Evolutionary conservation across 2,329 filamentous ascomycete species (phyloP), one percentile per base, ranked within the genome.

Genomic region (Zasmidium angulare): DNA sequence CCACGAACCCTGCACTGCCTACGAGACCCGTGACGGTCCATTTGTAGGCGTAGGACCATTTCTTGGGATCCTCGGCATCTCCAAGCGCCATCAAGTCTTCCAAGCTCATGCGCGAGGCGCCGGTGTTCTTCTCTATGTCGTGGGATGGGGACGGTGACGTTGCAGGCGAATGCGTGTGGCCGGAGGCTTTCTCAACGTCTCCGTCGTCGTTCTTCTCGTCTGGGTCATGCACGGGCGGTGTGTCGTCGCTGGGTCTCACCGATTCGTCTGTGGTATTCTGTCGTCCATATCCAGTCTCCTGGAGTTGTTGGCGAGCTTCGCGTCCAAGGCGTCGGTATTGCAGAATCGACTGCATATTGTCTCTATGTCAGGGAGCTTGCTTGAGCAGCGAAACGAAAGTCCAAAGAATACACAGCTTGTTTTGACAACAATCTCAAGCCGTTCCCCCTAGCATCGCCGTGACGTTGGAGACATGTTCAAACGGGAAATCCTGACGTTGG

Each of bases 21-120:
- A 52, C 48, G 26, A 56, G 47, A 23, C 46, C 46, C 2, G 54
- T 56, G 26, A 56, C 58, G 10, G 50, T 40, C 53, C 53, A 56
- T 51, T 56, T 56, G 48, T 56, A 48, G 36, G 26, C 22, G 36
- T 52, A 56, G 19, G 31, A 47, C 58, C 58, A 60, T 20, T 52
- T 29, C 40, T 56, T 48, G 2, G 58, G 58, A 11, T 56, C 31
- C 23, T 56, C 48, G 21, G n/a, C 36, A 17, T 23, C 26, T 12
- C 20, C 9, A 12, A 56, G 55, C 6, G 36, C 22, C 19, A 43
- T n/a, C 12, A 22, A 20, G 29, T 31, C 31, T n/a, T n/a, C n/a
- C n/a, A n/a, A n/a, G n/a, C n/a, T n/a, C 58, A 40, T 9, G 29
- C 7, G 11, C 36, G 36, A 43, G 6, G 36, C 12, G 3, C 36